Evolutionary conservation across 306 rosid species (phyloP).

Genomic region (Gastrolobium villosum): DNA sequence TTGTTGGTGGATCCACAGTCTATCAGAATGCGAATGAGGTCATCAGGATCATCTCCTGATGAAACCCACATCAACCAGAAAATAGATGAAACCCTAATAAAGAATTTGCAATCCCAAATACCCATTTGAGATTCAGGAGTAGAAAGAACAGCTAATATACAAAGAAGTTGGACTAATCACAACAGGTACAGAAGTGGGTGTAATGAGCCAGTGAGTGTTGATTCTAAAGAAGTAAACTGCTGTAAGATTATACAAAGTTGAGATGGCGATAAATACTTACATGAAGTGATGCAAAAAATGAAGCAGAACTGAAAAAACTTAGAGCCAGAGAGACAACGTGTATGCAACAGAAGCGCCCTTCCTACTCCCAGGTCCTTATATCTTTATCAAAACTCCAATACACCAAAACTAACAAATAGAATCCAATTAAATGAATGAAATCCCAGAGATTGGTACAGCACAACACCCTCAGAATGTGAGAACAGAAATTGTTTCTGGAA

Average conservation of each 20-base stretch:
- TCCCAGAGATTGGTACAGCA: too few relatives aligned
- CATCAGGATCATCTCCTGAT: conserved; percentile 48
- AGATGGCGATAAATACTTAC: not conserved
- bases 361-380: too few relatives aligned
- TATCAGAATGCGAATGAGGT: conserved; percentile 53
- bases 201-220: not conserved
- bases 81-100: conserved; percentile 49
- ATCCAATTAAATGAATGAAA: too few relatives aligned
- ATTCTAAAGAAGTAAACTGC: too few relatives aligned
- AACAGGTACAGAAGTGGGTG: not conserved
- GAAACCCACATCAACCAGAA: conserved; percentile 53
- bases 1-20: conserved; percentile 72
- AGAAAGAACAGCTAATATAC: not conserved
- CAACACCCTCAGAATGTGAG: too few relatives aligned
- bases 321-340: not conserved
- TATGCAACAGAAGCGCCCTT: too few relatives aligned
- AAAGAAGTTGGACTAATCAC: too few relatives aligned
- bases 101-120: conserved; percentile 34
- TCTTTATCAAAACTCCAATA: too few relatives aligned
- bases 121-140: conserved; percentile 40
- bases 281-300: not conserved
- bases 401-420: too few relatives aligned
- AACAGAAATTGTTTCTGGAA: too few relatives aligned
- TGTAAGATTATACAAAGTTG: not conserved
- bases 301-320: conserved; percentile 10